Evolutionary conservation across 805 yeast species (phyloP), one percentile per base, ranked within the genome.

Genomic region (Metschnikowia proteae): DNA sequence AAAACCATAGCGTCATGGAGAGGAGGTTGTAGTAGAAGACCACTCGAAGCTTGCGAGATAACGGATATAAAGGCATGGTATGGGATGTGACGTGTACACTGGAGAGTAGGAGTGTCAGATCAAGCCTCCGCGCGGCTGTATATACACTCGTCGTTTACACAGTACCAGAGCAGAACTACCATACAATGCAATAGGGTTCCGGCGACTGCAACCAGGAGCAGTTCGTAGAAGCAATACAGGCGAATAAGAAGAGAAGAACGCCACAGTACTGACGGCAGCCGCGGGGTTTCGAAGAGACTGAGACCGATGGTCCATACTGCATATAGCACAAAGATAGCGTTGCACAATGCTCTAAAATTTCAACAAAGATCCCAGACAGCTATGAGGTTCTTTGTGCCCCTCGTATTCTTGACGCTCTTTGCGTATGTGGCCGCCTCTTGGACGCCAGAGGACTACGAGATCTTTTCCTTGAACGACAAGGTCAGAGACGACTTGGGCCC

Each of bases 371-470:
- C 9, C n/a, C 17, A 33, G 27, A 25, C 38, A 5, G 27, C 28
- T 23, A 52, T 53, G 56, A 54, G 42, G 51, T 38, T 52, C 34
- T 45, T 44, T 35, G 37, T 52, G 7, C 47, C 58, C 29, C 36
- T 60, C 1, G 25, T 62, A 4, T 28, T 53, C 17, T 43, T 55
- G 10, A 45, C 60, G 22, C 32, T 63, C 2, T 38, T 67, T 1
- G 55, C 55, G 10, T 23, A 66, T 8, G 63, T 56, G 6, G 78
- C 76, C 4, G 58, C 71, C 9, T 50, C 57, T 32, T 86, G 90
- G 81, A 62, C 82, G 2, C 70, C 82, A 0, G 82, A 79, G 48
- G 97, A 92, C 65, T 74, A 85, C 31, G 97, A 91, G 67, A 82
- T 92, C 47, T 90, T 92, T 70, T 74, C 78, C 47, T 71, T 88